Evolutionary conservation across 805 yeast species (phyloP).

Genomic region (Candida chilensis): DNA sequence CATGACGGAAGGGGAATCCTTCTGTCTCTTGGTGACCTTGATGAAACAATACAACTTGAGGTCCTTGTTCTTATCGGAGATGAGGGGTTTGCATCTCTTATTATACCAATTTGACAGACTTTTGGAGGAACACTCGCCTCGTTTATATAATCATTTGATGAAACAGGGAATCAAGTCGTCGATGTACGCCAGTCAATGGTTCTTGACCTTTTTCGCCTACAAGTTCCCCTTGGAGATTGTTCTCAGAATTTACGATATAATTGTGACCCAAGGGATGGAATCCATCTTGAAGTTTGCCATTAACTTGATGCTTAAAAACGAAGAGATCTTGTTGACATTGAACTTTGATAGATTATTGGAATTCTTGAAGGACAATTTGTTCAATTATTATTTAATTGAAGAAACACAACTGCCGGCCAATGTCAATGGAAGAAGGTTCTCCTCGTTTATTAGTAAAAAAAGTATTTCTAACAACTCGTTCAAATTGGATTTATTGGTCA

Average conservation of each 20-base stretch:
- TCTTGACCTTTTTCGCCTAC: constrained; percentile 88
- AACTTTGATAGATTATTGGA: constrained; percentile 72
- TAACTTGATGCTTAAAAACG: constrained; percentile 67
- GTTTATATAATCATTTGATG: constrained; percentile 61
- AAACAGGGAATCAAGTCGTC: constrained; percentile 86
- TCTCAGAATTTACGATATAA: constrained; percentile 76
- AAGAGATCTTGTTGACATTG: constrained; percentile 44
- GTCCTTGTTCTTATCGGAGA: constrained; percentile 71
- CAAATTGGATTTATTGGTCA: constrained; percentile 64
- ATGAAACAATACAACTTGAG: constrained; percentile 84
- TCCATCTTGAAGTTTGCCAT: constrained; percentile 78
- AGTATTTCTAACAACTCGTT: constrained; percentile 22
- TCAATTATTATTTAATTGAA: constrained; percentile 53
- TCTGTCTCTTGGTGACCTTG: constrained; percentile 67
- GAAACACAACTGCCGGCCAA: too few relatives aligned
- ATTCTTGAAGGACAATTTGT: constrained; percentile 72
- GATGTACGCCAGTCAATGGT: constrained; percentile 99
- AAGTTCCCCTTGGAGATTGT: constrained; percentile 89
- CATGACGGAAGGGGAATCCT: constrained; percentile 77
- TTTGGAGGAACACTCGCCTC: constrained; percentile 69
- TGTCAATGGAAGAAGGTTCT: constrained; percentile 3
- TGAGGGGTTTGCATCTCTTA: constrained; percentile 85
- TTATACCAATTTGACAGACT: constrained; percentile 88
- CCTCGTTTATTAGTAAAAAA: constrained; percentile 9
- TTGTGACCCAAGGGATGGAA: constrained; percentile 88